These are phyloP conservation scores for Aureobasidium sp. DNA, from an alignment of 2,329 filamentous ascomycete genomes.

Conservation along the genomic window DNA sequence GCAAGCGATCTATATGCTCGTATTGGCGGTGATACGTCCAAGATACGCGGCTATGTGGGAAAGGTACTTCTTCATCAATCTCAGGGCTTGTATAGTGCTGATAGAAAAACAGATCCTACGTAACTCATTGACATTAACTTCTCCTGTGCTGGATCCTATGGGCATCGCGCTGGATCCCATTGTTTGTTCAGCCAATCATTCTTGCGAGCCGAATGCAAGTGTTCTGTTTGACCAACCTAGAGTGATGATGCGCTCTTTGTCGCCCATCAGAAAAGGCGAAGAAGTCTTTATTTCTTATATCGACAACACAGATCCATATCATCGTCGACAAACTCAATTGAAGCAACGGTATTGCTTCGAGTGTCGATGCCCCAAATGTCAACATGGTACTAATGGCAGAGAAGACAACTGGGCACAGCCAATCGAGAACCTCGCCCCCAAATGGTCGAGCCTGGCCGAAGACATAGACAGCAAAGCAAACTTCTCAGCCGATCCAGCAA, in stretches of 20 bases:
- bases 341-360: slow-evolving; percentile 49
- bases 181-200: slow-evolving; percentile 52
- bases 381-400: slow-evolving; percentile 22
- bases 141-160: slow-evolving; percentile 46
- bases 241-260: slow-evolving; percentile 44
- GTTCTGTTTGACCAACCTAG: slow-evolving; percentile 48
- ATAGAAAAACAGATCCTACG: slow-evolving; percentile 38
- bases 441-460: slow-evolving; percentile 17
- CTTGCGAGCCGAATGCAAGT: slow-evolving; percentile 51
- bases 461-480: slow-evolving; percentile 17
- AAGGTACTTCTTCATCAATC: background rate
- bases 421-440: slow-evolving; percentile 17
- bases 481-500: background rate
- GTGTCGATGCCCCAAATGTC: slow-evolving; percentile 48
- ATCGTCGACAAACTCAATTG: slow-evolving; percentile 45
- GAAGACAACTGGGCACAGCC: slow-evolving; percentile 35
- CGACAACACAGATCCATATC: slow-evolving; percentile 45
- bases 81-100: background rate
- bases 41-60: background rate
- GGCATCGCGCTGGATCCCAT: slow-evolving; percentile 51
- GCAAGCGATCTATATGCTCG: background rate
- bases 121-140: slow-evolving; percentile 51
- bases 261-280: slow-evolving; percentile 43
- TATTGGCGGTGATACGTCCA: background rate
- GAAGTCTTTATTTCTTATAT: slow-evolving; percentile 57